Evolutionary conservation across 2,329 filamentous ascomycete genomes (phyloP), one percentile per base, ranked within the genome.

Genomic region (Zasmidium citrigriseum): DNA sequence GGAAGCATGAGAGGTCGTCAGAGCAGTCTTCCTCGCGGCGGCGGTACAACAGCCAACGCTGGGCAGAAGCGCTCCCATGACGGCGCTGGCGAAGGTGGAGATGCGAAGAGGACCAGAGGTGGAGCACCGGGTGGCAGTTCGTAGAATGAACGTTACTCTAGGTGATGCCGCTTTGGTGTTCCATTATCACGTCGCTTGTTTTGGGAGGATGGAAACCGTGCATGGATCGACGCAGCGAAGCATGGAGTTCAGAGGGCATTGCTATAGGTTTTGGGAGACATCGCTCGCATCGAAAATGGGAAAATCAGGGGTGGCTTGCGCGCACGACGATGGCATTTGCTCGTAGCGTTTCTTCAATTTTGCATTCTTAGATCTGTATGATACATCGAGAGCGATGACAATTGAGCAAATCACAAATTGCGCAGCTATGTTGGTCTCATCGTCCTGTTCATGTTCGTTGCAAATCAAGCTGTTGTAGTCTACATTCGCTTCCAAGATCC

Each of bases 1-100:
- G 66, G 64, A 41, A 59, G 64, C 25, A 9, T 41, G 4, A 55
- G 67, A 23, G 65, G 67, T 1, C 56, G 58, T 24, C n/a, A n/a
- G n/a, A n/a, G n/a, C 14, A 70, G 68, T 10, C 64, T 65, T 22
- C 52, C 53, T 12, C 44, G 60, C 3, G 47, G 54, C 46, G 55
- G 65, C 11, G 47, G 60, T 27, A 71, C 70, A 14, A 64, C 64
- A 29, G 64, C 57, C 16, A 67, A 67, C 24, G 68, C 68, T 3
- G 72, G 71, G 3, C 65, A 70, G 57, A 74, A 74, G 67, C 66
- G 72, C 21, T 61, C 63, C 34, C 65, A 72, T 55, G 71, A 72
- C 34, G 71, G 71, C 10, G 64, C 63, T 22, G 66, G 66, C 9
- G 58, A 57, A 44, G 63, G 57, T 9, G 69, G 66, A 11, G 70